Conservation (phyloP, 2,329 filamentous ascomycete genomes). For the Cladosporium sp. region DNA sequence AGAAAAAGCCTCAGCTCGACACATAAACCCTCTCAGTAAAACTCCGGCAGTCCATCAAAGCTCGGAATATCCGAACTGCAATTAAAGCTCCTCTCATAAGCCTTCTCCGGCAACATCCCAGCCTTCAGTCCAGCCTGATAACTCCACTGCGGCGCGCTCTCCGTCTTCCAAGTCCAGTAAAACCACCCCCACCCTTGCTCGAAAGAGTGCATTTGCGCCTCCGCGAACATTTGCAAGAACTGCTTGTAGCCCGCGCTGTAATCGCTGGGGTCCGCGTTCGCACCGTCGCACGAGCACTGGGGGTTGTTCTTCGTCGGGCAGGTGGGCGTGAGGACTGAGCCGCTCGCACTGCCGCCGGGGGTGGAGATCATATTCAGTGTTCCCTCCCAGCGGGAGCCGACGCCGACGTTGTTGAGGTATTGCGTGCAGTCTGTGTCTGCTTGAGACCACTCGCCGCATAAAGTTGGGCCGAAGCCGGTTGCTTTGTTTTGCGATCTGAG, state of each 20-base stretch:
- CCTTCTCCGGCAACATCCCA: slow-evolving; percentile 66
- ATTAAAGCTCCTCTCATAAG: slow-evolving; percentile 40
- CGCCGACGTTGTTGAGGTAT: slow-evolving; percentile 83
- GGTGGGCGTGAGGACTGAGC: slow-evolving; percentile 62
- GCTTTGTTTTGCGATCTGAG: slow-evolving; percentile 64
- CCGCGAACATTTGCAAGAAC: slow-evolving; percentile 84
- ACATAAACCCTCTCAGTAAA: no score
- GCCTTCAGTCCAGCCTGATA: slow-evolving; percentile 75
- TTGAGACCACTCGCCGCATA: slow-evolving; percentile 96
- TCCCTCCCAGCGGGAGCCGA: slow-evolving; percentile 88
- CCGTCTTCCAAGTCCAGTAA: slow-evolving; percentile 98
- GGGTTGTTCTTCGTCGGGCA: slow-evolving; percentile 64
- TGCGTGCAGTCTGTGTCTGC: slow-evolving; percentile 91
- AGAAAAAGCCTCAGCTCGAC: no score
- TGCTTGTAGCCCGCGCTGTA: slow-evolving; percentile 76
- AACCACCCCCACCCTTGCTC: slow-evolving; percentile 96
- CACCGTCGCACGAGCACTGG: slow-evolving; percentile 67
- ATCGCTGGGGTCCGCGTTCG: slow-evolving; percentile 66
- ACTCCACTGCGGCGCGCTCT: slow-evolving; percentile 83
- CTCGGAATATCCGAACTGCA: slow-evolving; percentile 38
- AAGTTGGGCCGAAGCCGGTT: slow-evolving; percentile 85
- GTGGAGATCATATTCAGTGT: slow-evolving; percentile 59
- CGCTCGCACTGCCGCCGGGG: slow-evolving; percentile 51
- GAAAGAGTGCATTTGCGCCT: slow-evolving; percentile 93
- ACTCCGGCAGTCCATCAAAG: slow-evolving; percentile 43